Percentiles rank a stretch among this genome's conserved stretches.
Conservation (phyloP, 2,329 filamentous ascomycete species). For the Cyanodermella asteris region DNA sequence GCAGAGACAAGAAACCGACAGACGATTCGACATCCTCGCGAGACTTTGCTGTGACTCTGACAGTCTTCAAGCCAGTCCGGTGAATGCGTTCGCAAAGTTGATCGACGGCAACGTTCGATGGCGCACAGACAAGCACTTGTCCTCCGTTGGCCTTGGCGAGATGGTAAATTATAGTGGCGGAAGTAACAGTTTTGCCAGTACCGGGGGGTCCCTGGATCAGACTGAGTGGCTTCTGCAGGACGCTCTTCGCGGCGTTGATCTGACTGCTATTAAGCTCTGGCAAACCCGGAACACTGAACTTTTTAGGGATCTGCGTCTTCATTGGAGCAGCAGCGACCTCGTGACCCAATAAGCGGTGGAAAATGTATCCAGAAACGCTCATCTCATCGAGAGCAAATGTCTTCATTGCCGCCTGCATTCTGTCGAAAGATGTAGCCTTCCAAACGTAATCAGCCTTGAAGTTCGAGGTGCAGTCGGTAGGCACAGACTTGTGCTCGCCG, state of each 20-base stretch:
- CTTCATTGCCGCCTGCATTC: conserved; percentile 99
- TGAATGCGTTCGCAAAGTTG: conserved; percentile 96
- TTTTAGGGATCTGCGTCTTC: conserved; percentile 88
- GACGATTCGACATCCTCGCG: conserved; percentile 98
- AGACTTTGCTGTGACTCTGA: conserved; percentile 95
- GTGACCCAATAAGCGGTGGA: conserved; percentile 86
- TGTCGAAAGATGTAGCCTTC: conserved; percentile 98
- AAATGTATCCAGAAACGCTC: conserved; percentile 97
- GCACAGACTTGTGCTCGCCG: conserved; percentile 88
- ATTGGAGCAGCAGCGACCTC: conserved; percentile 86
- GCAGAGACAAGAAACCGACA: conserved; percentile 81
- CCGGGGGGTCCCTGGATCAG: conserved; percentile 92
- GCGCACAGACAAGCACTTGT: conserved; percentile 87
- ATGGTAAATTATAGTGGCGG: conserved; percentile 95
- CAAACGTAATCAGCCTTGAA: conserved; percentile 98
- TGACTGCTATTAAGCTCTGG: conserved; percentile 92
- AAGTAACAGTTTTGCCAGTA: conserved; percentile 96
- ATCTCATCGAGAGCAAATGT: conserved; percentile 94
- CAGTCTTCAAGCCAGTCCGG: conserved; percentile 81
- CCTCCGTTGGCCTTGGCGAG: conserved; percentile 85
- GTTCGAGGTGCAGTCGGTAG: conserved; percentile 89
- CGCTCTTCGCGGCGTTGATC: conserved; percentile 87
- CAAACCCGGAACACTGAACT: conserved; percentile 84
- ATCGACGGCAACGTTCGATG: conserved; percentile 94
- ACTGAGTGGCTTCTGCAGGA: conserved; percentile 79